These are phyloP conservation scores for Vararia minispora DNA, from an alignment of 768 basidiomycete genomes.

Conservation along the genomic window DNA sequence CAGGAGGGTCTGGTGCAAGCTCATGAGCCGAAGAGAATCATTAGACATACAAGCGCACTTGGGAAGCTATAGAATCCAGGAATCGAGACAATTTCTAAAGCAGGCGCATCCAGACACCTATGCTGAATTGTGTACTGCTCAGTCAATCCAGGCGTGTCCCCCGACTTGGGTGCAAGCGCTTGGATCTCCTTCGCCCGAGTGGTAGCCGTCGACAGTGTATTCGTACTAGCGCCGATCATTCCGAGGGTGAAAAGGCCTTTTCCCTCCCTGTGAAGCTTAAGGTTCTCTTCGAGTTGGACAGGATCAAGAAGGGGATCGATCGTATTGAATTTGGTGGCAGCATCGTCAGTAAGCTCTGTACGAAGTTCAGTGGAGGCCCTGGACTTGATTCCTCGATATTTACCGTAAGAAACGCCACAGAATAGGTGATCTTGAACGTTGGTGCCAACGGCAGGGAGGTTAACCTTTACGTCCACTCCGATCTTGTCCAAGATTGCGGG, in stretches of 20 bases:
- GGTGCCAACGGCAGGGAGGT: slow-evolving; percentile 38
- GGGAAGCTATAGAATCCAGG: slow-evolving; percentile 17
- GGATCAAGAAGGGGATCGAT: slow-evolving; percentile 22
- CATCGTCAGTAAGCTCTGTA: slow-evolving; percentile 21
- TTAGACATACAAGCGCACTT: slow-evolving; percentile 13
- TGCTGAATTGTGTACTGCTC: slow-evolving; percentile 33
- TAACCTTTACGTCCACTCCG: slow-evolving; percentile 27
- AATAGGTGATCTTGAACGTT: slow-evolving; percentile 42
- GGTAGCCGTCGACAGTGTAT: slow-evolving; percentile 8
- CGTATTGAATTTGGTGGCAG: slow-evolving; percentile 17
- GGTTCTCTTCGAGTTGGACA: slow-evolving; percentile 18
- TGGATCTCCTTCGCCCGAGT: slow-evolving; percentile 13
- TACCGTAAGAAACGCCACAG: slow-evolving; percentile 19
- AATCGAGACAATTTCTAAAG: slow-evolving; percentile 23
- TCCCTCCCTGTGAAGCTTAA: slow-evolving; percentile 17
- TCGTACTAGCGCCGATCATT: slow-evolving; percentile 17
- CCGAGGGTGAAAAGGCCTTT: slow-evolving; percentile 20
- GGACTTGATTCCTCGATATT: slow-evolving; percentile 1
- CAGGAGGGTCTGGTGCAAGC: slow-evolving; percentile 22
- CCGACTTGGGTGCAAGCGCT: slow-evolving; percentile 8
- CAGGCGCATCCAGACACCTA: slow-evolving; percentile 18
- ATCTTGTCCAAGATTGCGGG: slow-evolving; percentile 26
- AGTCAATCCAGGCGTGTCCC: slow-evolving; percentile 19
- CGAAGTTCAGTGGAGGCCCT: background rate
- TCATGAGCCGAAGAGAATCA: slow-evolving; percentile 19